These are phyloP conservation scores for Tephrocybe sp. DNA, from an alignment of 768 basidiomycete genomes.

Conservation along the genomic window DNA sequence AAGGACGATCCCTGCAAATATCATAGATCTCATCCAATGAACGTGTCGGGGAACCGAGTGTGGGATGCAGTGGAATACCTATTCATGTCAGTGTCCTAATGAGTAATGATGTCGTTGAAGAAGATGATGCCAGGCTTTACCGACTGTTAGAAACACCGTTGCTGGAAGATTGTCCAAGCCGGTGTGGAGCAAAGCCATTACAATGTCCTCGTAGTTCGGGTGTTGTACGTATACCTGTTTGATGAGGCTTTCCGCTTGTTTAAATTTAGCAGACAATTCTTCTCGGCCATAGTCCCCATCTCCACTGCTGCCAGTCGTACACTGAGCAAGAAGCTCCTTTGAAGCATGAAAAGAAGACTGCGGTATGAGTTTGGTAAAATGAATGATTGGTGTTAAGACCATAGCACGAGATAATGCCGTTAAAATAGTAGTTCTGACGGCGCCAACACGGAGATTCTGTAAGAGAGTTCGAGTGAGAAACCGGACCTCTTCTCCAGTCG, in stretches of 20 bases:
- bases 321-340: constrained; percentile 21
- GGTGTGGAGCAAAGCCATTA: constrained; percentile 52
- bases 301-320: constrained; percentile 18
- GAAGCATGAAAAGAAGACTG: constrained; percentile 23
- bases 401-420: constrained; percentile 78
- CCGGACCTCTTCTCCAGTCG: constrained; percentile 84
- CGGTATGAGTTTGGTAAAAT: constrained; percentile 15
- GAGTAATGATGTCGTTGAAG: background rate
- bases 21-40: constrained; percentile 84
- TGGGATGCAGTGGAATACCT: constrained; percentile 82
- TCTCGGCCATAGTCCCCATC: constrained; percentile 27
- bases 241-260: constrained; percentile 59
- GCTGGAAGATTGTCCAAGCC: constrained; percentile 61
- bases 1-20: constrained; percentile 59
- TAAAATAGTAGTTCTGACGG: constrained; percentile 79
- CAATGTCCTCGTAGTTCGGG: constrained; percentile 73
- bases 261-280: constrained; percentile 40
- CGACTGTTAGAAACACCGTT: constrained; percentile 65
- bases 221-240: constrained; percentile 75
- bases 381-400: constrained; percentile 50
- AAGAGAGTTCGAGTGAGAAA: constrained; percentile 75
- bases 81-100: background rate
- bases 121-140: constrained; percentile 35
- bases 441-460: constrained; percentile 82
- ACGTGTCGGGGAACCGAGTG: constrained; percentile 82